These are phyloP conservation scores for Bipolaris sorokiniana DNA, from an alignment of 2,329 filamentous ascomycete species.

Conservation along the genomic window DNA sequence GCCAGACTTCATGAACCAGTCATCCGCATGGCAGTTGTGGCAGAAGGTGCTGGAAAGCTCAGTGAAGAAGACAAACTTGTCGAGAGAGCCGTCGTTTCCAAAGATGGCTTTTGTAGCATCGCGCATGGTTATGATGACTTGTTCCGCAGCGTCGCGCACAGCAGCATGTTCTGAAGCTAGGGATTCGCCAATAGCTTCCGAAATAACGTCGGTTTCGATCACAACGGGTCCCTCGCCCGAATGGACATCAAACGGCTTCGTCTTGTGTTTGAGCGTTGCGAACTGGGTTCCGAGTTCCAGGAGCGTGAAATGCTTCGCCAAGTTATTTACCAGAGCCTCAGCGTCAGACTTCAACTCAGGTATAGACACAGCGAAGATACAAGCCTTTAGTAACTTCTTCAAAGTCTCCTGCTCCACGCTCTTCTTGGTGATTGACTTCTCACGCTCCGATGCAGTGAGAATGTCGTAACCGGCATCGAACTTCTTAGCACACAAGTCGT, in stretches of 20 bases:
- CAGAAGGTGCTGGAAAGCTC: constrained; percentile 84
- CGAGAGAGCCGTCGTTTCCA: constrained; percentile 72
- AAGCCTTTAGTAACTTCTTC: constrained; percentile 86
- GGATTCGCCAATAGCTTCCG: constrained; percentile 88
- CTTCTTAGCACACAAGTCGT: constrained; percentile 78
- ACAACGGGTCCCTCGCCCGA: constrained; percentile 86
- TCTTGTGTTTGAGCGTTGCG: constrained; percentile 76
- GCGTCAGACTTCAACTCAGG: constrained; percentile 80
- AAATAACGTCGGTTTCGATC: constrained; percentile 84
- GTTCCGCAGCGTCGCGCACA: constrained; percentile 82
- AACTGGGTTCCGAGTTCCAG: constrained; percentile 88
- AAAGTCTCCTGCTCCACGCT: constrained; percentile 80
- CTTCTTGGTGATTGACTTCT: constrained; percentile 86
- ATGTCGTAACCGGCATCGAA: constrained; percentile 72
- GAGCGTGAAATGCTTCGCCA: constrained; percentile 89
- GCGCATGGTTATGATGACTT: constrained; percentile 77
- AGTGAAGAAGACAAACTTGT: constrained; percentile 81
- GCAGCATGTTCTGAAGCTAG: constrained; percentile 82
- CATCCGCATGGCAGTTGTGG: constrained; percentile 94
- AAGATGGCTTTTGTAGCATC: constrained; percentile 79
- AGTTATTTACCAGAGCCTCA: constrained; percentile 73
- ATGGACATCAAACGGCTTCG: constrained; percentile 80
- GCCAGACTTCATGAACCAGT: constrained; percentile 98
- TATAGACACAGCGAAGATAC: constrained; percentile 83
- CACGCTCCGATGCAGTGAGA: constrained; percentile 76